Evolutionary conservation across 176 grass and related monocot species (phyloP).

Genomic region (Cymbopogon citratus): DNA sequence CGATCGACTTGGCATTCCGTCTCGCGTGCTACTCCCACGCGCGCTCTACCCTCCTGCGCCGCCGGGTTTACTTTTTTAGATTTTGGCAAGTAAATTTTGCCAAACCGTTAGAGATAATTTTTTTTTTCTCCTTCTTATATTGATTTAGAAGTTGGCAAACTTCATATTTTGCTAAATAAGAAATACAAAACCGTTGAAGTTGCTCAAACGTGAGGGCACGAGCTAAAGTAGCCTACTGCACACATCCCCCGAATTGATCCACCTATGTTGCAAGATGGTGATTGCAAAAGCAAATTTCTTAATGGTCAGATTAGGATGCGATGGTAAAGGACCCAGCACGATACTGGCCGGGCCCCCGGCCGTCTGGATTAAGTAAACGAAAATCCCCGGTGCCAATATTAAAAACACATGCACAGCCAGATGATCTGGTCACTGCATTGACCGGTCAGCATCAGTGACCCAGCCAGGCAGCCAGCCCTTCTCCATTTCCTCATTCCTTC

Average conservation of each 20-base stretch:
- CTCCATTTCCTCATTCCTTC: neutral
- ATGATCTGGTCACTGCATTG: constrained; percentile 43
- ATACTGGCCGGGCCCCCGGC: neutral
- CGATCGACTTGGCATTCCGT: too few species aligned
- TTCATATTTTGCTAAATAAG: too few species aligned
- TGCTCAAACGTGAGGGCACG: too few species aligned
- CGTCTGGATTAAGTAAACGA: constrained; percentile 31
- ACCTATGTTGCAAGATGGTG: neutral
- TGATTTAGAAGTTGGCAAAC: too few species aligned
- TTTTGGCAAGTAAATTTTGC: too few species aligned
- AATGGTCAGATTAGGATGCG: neutral
- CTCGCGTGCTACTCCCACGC: too few species aligned
- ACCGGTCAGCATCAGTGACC: constrained; percentile 29
- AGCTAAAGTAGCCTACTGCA: too few species aligned
- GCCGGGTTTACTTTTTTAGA: too few species aligned
- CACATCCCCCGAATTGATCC: neutral
- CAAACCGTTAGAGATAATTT: too few species aligned
- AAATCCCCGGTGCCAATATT: neutral
- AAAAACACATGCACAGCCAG: neutral
- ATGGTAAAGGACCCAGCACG: neutral
- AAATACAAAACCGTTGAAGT: too few species aligned
- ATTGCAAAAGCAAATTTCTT: neutral
- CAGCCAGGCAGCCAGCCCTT: neutral
- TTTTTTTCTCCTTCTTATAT: too few species aligned
- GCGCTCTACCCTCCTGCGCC: too few species aligned